Evolutionary conservation across 1,139 yeast species (phyloP), one percentile per base, ranked within the genome.

Genomic region (Debaryomycetaceae sp.): DNA sequence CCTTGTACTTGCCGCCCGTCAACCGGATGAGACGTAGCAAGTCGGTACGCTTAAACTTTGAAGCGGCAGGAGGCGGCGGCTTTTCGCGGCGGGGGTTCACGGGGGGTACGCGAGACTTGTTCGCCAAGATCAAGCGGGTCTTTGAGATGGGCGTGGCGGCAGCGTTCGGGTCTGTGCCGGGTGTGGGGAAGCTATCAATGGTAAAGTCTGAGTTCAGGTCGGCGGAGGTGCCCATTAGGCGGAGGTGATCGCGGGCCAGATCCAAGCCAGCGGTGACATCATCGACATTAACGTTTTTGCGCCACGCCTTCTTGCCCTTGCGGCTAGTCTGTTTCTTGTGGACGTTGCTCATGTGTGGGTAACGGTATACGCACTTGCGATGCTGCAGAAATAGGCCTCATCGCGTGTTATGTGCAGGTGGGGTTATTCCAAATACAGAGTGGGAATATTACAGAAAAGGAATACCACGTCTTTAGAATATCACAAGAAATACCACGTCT

Each of bases 261-360:
- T 79, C 92, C 28, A 90, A 59, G 5, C 77, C 80, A 25, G 59
- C 55, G 47, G 81, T 86, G 30, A 90, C 60, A 36, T 85, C 95
- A 15, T 73, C 75, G 16, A 90, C 61, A 48, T 90, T 94, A 35
- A 90, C 82, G 52, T 90, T 83, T 56, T 90, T 90, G 54, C 96
- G 77, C 98, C 98, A 90, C 5, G 97, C 81, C 50, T 70, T 77
- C 65, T 82, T 87, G 30, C 95, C 95, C 62, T 90, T 90, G 45
- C 97, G 71, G 20, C 20, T 18, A 18, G 20, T 18, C 20, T 18
- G 20, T 18, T 18, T 26, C 14, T 16, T 13, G 16, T 7, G 26
- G 13, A 24, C 15, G 13, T 12, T 16, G 14, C 11, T 13, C 18
- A 24, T 14, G 3, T 15, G 6, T n/a, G n/a, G n/a, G n/a, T n/a